Evolutionary conservation across 176 grass and related monocot species (phyloP).

Genomic region (Pontederia crassipes): DNA sequence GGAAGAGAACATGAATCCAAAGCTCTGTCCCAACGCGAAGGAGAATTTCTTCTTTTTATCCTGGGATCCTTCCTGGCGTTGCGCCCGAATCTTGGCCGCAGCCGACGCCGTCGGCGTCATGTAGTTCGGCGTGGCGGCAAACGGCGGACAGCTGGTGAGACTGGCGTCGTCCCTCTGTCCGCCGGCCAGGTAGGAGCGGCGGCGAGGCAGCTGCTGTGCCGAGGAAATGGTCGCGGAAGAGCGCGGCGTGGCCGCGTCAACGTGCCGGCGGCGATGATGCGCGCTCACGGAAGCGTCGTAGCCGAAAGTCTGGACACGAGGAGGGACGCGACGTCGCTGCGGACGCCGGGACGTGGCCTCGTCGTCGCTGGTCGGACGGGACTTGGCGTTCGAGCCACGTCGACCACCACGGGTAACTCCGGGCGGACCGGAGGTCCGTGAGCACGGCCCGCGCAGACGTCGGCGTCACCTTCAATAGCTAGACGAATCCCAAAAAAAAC

Average conservation of each 20-base stretch:
- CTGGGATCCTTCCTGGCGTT: conserved; percentile 4
- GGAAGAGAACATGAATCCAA: conserved; percentile 33
- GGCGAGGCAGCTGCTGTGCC: conserved; percentile 6
- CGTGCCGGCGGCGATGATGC: too few relatives aligned
- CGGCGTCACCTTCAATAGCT: conserved; percentile 52
- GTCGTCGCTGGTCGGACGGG: conserved; percentile 7
- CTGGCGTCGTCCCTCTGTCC: conserved; percentile 53
- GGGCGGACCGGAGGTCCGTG: conserved; percentile 45
- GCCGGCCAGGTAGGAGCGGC: conserved; percentile 3
- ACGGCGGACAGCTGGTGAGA: conserved; percentile 75
- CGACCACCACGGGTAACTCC: conserved; percentile 67
- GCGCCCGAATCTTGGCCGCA: conserved; percentile 43
- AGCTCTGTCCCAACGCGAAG: conserved; percentile 51
- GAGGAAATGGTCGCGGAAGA: conserved; percentile 10
- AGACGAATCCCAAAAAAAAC: background rate
- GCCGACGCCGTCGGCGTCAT: conserved; percentile 85
- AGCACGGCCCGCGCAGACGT: conserved; percentile 53
- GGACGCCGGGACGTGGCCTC: background rate
- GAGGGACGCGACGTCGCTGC: background rate
- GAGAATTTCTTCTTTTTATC: conserved; percentile 57
- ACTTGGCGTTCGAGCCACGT: conserved; percentile 39
- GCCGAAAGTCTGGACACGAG: too few relatives aligned
- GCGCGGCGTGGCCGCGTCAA: background rate
- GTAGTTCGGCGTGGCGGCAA: conserved; percentile 67
- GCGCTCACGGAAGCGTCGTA: too few relatives aligned